phyloP scores from a whole-genome alignment of 1,139 yeast genomes.

The Yamadazyma blattariae region DNA sequence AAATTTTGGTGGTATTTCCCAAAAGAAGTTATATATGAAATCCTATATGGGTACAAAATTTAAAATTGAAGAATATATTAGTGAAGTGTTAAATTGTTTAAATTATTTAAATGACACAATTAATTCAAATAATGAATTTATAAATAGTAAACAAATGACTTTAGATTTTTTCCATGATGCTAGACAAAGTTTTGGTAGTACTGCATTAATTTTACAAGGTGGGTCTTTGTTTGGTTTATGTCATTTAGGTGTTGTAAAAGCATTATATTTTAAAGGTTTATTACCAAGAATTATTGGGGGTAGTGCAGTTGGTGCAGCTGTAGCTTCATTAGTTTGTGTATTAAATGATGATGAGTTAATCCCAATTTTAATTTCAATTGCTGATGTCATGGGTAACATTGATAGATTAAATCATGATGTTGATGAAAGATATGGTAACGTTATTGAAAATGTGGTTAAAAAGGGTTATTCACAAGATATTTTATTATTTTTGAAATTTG shows the following conservation, averaged over 20 bases:
- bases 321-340: constrained; percentile 81
- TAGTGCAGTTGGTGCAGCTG: constrained; percentile 90
- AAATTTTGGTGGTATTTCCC: constrained; percentile 89
- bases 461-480: constrained; percentile 88
- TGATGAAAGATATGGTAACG: constrained; percentile 62
- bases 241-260: constrained; percentile 88
- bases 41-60: constrained; percentile 86
- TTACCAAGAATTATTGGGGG: constrained; percentile 90
- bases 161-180: constrained; percentile 89
- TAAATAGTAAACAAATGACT: constrained; percentile 58
- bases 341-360: constrained; percentile 54
- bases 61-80: constrained; percentile 81
- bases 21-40: constrained; percentile 72
- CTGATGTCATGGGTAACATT: constrained; percentile 50
- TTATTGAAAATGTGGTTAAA: constrained; percentile 61
- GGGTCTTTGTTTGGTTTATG: constrained; percentile 92
- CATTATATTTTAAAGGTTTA: constrained; percentile 67
- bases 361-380: constrained; percentile 45
- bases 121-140: constrained; percentile 22
- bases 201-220: constrained; percentile 88
- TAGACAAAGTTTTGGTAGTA: constrained; percentile 83
- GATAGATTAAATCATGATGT: constrained; percentile 52
- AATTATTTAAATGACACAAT: constrained; percentile 48
- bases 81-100: constrained; percentile 71
- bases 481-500: constrained; percentile 73